Evolutionary conservation across 2,329 filamentous ascomycete species (phyloP), one percentile per base, ranked within the genome.

Genomic region (Pyricularia sp.): DNA sequence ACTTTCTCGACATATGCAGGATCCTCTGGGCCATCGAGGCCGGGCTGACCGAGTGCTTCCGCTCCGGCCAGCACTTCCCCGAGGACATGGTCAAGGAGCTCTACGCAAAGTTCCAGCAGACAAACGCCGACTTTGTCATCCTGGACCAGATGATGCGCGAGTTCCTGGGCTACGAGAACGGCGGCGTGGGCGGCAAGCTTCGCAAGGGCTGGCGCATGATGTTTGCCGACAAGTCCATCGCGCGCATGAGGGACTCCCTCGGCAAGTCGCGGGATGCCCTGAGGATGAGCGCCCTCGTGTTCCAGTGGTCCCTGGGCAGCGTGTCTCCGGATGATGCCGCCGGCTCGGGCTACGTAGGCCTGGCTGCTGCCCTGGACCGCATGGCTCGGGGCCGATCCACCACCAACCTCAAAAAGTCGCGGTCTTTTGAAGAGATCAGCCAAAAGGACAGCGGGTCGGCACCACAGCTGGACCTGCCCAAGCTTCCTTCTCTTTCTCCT

Each of bases 21-120:
- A 85, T 88, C 61, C 80, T 92, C 61, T 90, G 88, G 81, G 85
- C 86, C n/a, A 88, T 91, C 71, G 88, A 91, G 76, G 84, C 86
- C 26, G 89, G 89, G 5, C 81, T 92, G 68, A 77, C 79, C n/a
- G 84, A 88, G 72, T 83, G 81, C 64, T 77, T 81, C 33, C 81
- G 82, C 59, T 82, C 81, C 25, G 78, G 80, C 20, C 84, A 86
- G 71, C 79, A 81, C 20, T 82, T 91, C 23, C 87, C 89, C 0
- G 73, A 78, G 4, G 88, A 91, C 69, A 85, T 90, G 76, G 81
- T 86, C 33, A 78, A 82, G n/a, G 88, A 90, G 76, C 81, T 92
- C 65, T 86, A 87, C 73, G 85, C 84, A 76, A 89, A 88, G 72
- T 88, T 91, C 74, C 83, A 84, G 50, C 82, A 85, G 28, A 85